Conservation (phyloP, 768 basidiomycete genomes). For the Russula compacta region DNA sequence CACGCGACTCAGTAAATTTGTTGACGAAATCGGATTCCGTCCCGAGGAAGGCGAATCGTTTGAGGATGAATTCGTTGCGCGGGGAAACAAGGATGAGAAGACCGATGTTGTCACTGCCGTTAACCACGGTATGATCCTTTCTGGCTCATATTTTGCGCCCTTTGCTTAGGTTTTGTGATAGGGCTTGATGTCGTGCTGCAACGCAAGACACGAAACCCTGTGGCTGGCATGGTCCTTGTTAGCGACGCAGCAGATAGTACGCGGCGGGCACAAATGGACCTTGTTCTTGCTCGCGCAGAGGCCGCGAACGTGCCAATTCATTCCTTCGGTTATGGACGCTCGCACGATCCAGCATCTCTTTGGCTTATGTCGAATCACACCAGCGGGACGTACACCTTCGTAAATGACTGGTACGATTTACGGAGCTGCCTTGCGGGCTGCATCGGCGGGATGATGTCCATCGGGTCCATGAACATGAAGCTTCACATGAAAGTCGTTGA, state of each 20-base stretch:
- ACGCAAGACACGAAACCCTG: constrained; percentile 82
- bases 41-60: constrained; percentile 26
- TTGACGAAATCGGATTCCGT: constrained; percentile 55
- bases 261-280: constrained; percentile 93
- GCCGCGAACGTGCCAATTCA: constrained; percentile 97
- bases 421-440: constrained; percentile 88
- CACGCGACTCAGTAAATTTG: constrained; percentile 62
- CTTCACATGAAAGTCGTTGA: constrained; percentile 93
- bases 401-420: constrained; percentile 96
- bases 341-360: constrained; percentile 93
- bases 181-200: constrained; percentile 83
- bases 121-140: constrained; percentile 62
- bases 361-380: constrained; percentile 99
- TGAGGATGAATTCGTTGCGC: constrained; percentile 51
- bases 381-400: constrained; percentile 93
- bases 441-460: constrained; percentile 94
- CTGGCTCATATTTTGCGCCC: background rate
- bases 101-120: constrained; percentile 98
- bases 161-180: background rate
- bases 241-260: constrained; percentile 91
- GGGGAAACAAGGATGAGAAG: constrained; percentile 81
- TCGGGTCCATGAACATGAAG: constrained; percentile 88
- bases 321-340: constrained; percentile 92
- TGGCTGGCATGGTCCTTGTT: constrained; percentile 87
- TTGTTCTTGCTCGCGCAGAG: constrained; percentile 93